Conservation (phyloP, 176 grass and related monocot species). For the Phyllostachys edulis region DNA sequence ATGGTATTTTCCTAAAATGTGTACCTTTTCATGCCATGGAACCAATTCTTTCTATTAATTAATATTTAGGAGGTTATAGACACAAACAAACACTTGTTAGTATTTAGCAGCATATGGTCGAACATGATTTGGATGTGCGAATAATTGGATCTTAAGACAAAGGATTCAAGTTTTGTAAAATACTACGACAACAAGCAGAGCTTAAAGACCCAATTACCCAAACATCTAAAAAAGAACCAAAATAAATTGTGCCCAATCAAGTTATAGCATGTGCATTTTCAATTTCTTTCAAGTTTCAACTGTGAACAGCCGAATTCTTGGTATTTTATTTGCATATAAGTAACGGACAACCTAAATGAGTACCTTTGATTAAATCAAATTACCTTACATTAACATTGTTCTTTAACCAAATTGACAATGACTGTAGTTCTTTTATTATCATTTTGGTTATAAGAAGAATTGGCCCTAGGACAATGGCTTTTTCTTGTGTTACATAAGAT, state of each 20-base stretch:
- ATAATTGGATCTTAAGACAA: background rate
- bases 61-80: background rate
- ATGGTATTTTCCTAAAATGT: too few species aligned
- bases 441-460: background rate
- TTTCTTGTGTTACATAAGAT: background rate
- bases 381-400: background rate
- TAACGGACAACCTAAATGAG: background rate
- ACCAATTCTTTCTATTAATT: background rate
- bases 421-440: background rate
- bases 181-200: background rate
- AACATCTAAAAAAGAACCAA: background rate
- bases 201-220: background rate
- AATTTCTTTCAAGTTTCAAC: background rate
- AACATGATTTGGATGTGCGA: background rate
- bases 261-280: slow-evolving; percentile 3
- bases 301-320: background rate
- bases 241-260: background rate
- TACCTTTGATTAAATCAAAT: background rate
- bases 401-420: background rate
- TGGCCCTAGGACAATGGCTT: background rate
- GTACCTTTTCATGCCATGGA: too few species aligned
- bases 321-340: background rate
- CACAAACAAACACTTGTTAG: background rate
- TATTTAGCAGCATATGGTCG: background rate
- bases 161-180: background rate